phyloP scores from a whole-genome alignment of 2,329 filamentous ascomycete species.

The Gremmenia infestans region DNA sequence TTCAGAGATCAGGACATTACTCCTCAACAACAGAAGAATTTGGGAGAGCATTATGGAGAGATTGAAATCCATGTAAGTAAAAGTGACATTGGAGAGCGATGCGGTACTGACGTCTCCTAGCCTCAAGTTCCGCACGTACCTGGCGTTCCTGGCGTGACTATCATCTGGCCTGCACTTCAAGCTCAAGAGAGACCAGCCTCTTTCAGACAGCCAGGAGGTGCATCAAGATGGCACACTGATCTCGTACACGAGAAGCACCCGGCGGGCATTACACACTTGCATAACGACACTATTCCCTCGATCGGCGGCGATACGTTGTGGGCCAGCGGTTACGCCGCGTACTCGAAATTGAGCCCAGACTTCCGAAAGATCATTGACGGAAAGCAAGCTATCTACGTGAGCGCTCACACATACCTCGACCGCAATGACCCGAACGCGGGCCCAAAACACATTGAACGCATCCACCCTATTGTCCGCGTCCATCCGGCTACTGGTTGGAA shows the following conservation, averaged over 20 bases:
- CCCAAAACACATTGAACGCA: conserved; percentile 60
- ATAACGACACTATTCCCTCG: conserved; percentile 56
- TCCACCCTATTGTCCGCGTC: conserved; percentile 63
- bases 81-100: not conserved
- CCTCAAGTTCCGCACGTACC: conserved; percentile 69
- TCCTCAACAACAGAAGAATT: conserved; percentile 57
- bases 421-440: conserved; percentile 55
- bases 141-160: conserved; percentile 57
- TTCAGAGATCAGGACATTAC: conserved; percentile 40
- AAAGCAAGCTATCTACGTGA: conserved; percentile 57
- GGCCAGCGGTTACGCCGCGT: conserved; percentile 66
- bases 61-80: conserved; percentile 62
- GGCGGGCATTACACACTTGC: conserved; percentile 64
- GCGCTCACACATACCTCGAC: conserved; percentile 63
- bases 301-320: conserved; percentile 68
- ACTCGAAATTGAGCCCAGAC: conserved; percentile 65
- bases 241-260: conserved; percentile 68
- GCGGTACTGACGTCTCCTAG: conserved; percentile 33
- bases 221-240: conserved; percentile 65
- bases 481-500: conserved; percentile 74
- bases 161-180: conserved; percentile 66
- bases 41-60: conserved; percentile 60
- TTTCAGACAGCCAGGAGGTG: conserved; percentile 64
- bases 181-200: conserved; percentile 55
- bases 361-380: conserved; percentile 70